phyloP scores from a whole-genome alignment of 2,329 filamentous ascomycete genomes.

The Massarina eburnea region DNA sequence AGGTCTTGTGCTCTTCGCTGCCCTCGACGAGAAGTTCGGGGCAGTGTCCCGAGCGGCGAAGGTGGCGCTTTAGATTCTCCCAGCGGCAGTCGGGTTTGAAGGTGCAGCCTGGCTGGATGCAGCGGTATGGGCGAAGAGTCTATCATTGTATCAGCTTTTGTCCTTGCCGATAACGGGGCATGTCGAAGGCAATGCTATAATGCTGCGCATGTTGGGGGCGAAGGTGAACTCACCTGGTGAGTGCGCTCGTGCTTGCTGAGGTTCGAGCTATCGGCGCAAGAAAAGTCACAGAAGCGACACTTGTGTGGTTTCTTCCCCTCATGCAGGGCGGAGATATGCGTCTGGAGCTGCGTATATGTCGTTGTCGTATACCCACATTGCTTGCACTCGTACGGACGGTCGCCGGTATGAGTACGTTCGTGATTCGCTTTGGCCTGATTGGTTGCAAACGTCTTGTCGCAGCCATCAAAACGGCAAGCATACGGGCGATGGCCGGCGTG shows the following conservation, averaged over 20 bases:
- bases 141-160: constrained; percentile 6
- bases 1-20: constrained; percentile 36
- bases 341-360: constrained; percentile 43
- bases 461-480: constrained; percentile 36
- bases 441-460: constrained; percentile 43
- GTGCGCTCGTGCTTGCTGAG: constrained; percentile 42
- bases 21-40: constrained; percentile 36
- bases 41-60: constrained; percentile 40
- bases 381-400: constrained; percentile 40
- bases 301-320: constrained; percentile 41
- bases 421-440: constrained; percentile 46
- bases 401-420: constrained; percentile 41
- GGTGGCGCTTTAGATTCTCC: constrained; percentile 44
- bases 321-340: constrained; percentile 41
- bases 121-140: constrained; percentile 41
- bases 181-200: background rate
- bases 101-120: constrained; percentile 39
- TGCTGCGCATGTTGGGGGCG: no score
- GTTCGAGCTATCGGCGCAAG: constrained; percentile 41
- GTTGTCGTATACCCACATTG: constrained; percentile 42
- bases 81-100: constrained; percentile 44
- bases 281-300: constrained; percentile 43
- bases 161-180: background rate
- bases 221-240: constrained; percentile 29
- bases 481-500: constrained; percentile 43